Evolutionary conservation across 2,329 filamentous ascomycete species (phyloP).

Genomic region (Neonectria hederae): DNA sequence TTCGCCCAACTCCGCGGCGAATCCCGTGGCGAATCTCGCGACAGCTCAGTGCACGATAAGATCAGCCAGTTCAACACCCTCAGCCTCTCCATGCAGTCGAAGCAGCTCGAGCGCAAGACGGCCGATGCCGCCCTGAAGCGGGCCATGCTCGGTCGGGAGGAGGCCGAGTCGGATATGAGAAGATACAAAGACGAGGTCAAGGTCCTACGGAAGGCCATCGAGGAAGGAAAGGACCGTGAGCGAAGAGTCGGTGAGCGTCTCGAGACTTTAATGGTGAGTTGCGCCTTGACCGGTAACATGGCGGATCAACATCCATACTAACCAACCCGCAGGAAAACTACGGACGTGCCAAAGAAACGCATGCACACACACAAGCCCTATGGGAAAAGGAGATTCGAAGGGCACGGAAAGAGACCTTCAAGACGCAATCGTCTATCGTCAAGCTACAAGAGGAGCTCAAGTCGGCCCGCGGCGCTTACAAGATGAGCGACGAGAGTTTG

Average conservation of each 20-base stretch:
- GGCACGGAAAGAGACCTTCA: constrained; percentile 77
- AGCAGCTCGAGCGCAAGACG: constrained; percentile 70
- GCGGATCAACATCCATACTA: constrained; percentile 14
- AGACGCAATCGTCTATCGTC: constrained; percentile 73
- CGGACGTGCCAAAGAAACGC: constrained; percentile 74
- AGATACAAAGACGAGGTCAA: constrained; percentile 69
- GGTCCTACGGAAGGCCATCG: constrained; percentile 64
- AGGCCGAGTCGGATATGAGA: constrained; percentile 75
- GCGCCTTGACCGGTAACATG: background rate
- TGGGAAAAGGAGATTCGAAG: constrained; percentile 80
- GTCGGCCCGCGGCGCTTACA: constrained; percentile 62
- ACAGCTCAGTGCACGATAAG: constrained; percentile 71
- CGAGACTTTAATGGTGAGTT: constrained; percentile 72
- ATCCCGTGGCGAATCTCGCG: constrained; percentile 52
- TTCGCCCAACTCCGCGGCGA: constrained; percentile 50
- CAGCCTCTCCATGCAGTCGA: constrained; percentile 67
- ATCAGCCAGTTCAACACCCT: constrained; percentile 79
- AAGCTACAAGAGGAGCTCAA: constrained; percentile 81
- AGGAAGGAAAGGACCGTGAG: constrained; percentile 73
- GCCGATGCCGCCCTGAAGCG: constrained; percentile 73
- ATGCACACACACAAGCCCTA: constrained; percentile 70
- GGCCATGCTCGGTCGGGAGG: constrained; percentile 74
- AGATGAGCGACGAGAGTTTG: constrained; percentile 66
- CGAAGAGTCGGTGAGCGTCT: constrained; percentile 72
- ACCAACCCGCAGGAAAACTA: constrained; percentile 69